Evolutionary conservation across 164 flowering plant species (phyloP), one percentile per base, ranked within the genome.

Genomic region (Stephania cephalantha): DNA sequence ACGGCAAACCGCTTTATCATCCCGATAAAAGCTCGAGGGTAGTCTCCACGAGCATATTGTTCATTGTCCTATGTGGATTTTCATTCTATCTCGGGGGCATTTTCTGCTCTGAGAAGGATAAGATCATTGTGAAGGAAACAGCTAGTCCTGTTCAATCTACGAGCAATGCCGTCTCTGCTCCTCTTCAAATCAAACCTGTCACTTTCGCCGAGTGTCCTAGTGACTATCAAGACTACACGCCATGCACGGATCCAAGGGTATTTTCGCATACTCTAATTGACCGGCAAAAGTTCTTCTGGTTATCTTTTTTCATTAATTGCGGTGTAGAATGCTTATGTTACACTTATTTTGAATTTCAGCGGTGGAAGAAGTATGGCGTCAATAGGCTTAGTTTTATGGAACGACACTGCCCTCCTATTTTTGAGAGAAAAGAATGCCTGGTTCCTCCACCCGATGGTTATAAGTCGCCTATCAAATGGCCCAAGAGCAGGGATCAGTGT

Each of bases 171-270:
- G 70, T 73, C 20, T 71, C 77, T 78, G 71, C 78, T 46, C 78
- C 98, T 73, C 89, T 87, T 20, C 88, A 88, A 72, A 76, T 86
- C 18, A 90, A 88, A 80, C 71, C 88, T 0, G 79, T 82, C 64
- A 30, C 82, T 29, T 94, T 96, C 75, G 83, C 92, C 3, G 90
- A 89, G 77, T 96, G 99, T 82, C 77, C 86, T 78, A 77, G 68
- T 11, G 90, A 94, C 71, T 88, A 80, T 78, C 98, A 96, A 82
- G 99, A 94, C 76, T 92, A 88, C 86, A 94, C 99, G 10, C 99
- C 99, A 7, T 94, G 99, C 88, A 96, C 98, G n/a, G 97, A 96
- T 85, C 97, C 97, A 30, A 88, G 74, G 97, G 98, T 95, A 87
- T 58, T 46, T 15, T 35, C 1, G 18, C 9, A 20, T 52, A 75